Percentiles rank a stretch among this genome's conserved stretches.
Evolutionary conservation across 768 basidiomycete genomes (phyloP).

Genomic region (Hericium coralloides): DNA sequence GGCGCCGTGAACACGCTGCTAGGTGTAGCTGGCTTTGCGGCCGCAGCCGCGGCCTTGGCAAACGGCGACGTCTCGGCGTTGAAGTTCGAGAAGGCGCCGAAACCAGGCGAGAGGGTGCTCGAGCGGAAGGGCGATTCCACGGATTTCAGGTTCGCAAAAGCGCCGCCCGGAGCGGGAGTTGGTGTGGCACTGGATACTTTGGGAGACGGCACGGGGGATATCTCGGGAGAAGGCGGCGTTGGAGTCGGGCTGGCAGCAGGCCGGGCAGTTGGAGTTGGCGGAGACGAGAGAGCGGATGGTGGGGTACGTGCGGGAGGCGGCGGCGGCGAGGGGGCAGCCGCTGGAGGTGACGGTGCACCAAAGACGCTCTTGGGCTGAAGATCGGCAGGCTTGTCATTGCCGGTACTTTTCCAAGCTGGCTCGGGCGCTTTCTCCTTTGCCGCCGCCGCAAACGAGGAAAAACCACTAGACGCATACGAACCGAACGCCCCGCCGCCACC

Average conservation of each 20-base stretch:
- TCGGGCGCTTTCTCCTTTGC: conserved; percentile 4
- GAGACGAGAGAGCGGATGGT: no score
- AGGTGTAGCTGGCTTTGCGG: conserved; percentile 11
- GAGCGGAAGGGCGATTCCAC: conserved; percentile 19
- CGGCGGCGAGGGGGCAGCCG: background rate
- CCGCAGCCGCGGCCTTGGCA: conserved; percentile 1
- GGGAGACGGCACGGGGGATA: background rate
- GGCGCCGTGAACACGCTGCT: conserved; percentile 5
- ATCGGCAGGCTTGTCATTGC: conserved; percentile 1
- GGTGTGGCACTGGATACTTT: background rate
- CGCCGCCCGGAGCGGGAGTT: conserved; percentile 3
- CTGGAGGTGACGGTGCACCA: background rate
- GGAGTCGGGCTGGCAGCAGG: background rate
- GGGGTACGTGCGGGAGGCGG: background rate
- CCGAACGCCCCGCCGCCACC: conserved; percentile 15
- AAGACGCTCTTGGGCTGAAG: background rate
- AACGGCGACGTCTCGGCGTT: conserved; percentile 17
- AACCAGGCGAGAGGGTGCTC: conserved; percentile 22
- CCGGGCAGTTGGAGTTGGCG: background rate
- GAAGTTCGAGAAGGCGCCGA: conserved; percentile 7
- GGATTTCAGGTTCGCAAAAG: conserved; percentile 12
- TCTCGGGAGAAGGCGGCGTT: background rate
- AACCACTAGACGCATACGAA: conserved; percentile 18
- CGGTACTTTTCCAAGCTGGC: background rate
- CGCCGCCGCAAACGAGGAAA: conserved; percentile 10